These are phyloP conservation scores for Manihot esculenta DNA, from an alignment of 441 rosid species.

Conservation along the genomic window DNA sequence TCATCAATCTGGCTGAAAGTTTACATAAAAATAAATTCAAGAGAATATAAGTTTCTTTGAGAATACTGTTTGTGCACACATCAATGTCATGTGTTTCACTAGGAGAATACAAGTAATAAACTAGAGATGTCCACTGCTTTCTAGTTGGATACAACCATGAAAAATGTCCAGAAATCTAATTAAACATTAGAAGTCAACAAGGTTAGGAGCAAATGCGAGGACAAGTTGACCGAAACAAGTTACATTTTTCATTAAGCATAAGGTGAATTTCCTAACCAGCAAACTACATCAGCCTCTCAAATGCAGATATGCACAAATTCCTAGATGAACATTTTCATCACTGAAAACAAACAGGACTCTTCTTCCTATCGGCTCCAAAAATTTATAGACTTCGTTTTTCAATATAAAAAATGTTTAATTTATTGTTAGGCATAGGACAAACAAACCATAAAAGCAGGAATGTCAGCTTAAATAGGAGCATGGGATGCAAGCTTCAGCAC, in stretches of 20 bases:
- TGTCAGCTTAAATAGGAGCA: no score
- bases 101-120: not conserved
- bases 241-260: not conserved
- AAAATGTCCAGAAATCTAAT: not conserved
- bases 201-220: not conserved
- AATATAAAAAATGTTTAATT: not conserved
- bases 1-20: no score
- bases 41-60: no score
- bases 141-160: not conserved
- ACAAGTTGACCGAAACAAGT: not conserved
- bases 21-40: no score
- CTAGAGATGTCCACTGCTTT: not conserved
- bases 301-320: no score
- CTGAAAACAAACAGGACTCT: no score
- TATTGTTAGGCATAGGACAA: not conserved
- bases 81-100: not conserved
- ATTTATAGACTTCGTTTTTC: no score
- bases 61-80: no score
- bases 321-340: no score
- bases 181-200: not conserved
- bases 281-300: no score
- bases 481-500: conserved; percentile 37
- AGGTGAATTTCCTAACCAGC: not conserved
- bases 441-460: not conserved
- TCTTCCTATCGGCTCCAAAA: no score